Percentiles rank a stretch among this genome's conserved stretches.
Conservation (phyloP, 768 basidiomycete species). For the Mycena rebaudengoi region DNA sequence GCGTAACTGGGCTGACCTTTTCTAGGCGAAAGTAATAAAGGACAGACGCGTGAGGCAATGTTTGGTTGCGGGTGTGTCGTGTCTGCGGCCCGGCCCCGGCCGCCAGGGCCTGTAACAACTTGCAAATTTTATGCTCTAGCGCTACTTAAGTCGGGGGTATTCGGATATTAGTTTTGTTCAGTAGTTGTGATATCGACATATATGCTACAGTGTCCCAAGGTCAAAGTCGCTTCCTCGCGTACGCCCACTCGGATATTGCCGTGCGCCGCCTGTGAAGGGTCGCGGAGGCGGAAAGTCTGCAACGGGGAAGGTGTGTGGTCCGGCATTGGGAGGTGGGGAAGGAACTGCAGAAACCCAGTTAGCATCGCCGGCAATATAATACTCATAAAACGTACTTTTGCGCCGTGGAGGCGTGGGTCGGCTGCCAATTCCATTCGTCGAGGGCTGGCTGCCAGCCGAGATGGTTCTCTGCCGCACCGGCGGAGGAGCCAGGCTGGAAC, state of each 20-base stretch:
- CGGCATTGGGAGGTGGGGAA: conserved; percentile 66
- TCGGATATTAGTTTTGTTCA: too few relatives aligned
- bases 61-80: too few relatives aligned
- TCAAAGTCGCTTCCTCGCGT: conserved; percentile 79
- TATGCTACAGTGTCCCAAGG: conserved; percentile 46
- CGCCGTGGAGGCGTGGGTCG: conserved; percentile 49
- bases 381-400: conserved; percentile 52
- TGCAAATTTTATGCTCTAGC: too few relatives aligned
- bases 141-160: too few relatives aligned
- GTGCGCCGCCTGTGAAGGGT: conserved; percentile 57
- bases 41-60: too few relatives aligned
- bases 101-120: too few relatives aligned
- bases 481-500: conserved; percentile 38
- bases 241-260: conserved; percentile 72
- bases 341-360: conserved; percentile 43
- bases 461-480: conserved; percentile 28
- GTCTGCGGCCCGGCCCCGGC: too few relatives aligned
- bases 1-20: too few relatives aligned
- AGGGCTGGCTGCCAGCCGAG: conserved; percentile 29
- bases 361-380: conserved; percentile 24
- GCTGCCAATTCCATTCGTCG: conserved; percentile 18
- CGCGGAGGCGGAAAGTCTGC: conserved; percentile 82
- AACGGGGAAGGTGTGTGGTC: conserved; percentile 78
- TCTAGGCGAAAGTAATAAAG: too few relatives aligned
- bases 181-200: conserved; percentile 7